Conservation (phyloP, 2,329 filamentous ascomycete genomes). For the Venturia asperata region DNA sequence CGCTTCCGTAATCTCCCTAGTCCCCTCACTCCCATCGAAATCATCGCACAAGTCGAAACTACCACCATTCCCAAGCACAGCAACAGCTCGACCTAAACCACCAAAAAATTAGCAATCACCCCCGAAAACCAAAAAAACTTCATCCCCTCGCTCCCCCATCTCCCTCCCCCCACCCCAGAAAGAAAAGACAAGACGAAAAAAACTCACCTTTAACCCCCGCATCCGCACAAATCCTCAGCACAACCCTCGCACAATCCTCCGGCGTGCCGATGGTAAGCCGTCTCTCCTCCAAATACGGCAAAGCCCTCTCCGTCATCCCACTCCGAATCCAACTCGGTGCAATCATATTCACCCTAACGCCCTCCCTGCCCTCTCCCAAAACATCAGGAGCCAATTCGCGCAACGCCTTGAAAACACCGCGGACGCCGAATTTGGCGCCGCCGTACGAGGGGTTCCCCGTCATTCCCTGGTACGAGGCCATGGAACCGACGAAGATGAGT, state of each 20-base stretch:
- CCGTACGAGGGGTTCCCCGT: constrained; percentile 25
- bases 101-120: constrained; percentile 21
- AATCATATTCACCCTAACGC: constrained; percentile 11
- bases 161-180: neutral
- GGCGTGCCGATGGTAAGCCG: neutral
- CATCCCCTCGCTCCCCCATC: neutral
- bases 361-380: neutral
- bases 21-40: constrained; percentile 6
- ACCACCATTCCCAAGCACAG: neutral
- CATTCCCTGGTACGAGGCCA: constrained; percentile 27
- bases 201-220: constrained; percentile 8
- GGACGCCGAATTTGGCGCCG: constrained; percentile 27
- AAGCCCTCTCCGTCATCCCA: neutral
- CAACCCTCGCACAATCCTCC: constrained; percentile 11
- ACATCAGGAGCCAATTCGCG: constrained; percentile 14
- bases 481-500: constrained; percentile 25
- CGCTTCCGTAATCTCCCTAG: constrained; percentile 5
- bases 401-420: constrained; percentile 26
- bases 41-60: constrained; percentile 14
- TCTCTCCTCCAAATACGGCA: neutral
- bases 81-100: neutral
- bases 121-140: too few species aligned
- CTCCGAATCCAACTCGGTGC: constrained; percentile 15
- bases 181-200: neutral
- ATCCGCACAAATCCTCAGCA: constrained; percentile 13